Conservation (phyloP, 768 basidiomycete species). For the Lentinula sp. region DNA sequence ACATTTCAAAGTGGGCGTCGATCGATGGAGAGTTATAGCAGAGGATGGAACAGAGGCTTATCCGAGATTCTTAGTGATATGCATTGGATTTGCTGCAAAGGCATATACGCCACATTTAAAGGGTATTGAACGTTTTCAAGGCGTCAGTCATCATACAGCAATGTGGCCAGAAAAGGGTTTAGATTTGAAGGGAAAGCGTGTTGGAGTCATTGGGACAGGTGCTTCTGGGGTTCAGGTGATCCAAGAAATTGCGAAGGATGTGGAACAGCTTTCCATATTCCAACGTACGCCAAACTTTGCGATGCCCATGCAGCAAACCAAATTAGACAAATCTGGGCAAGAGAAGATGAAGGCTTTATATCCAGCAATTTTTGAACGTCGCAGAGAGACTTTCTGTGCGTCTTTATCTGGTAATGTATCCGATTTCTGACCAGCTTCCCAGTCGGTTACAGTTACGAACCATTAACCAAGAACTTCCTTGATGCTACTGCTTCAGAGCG, state of each 20-base stretch:
- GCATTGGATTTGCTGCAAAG: constrained; percentile 10
- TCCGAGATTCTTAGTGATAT: constrained; percentile 10
- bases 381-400: neutral
- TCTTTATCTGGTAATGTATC: neutral
- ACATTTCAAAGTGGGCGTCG: neutral
- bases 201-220: constrained; percentile 9
- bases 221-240: constrained; percentile 11
- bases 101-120: neutral
- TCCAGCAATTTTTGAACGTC: neutral
- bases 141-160: constrained; percentile 1
- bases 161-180: constrained; percentile 3
- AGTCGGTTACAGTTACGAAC: neutral
- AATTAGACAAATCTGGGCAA: neutral
- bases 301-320: neutral
- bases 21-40: constrained; percentile 9
- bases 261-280: constrained; percentile 10
- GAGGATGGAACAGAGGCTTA: constrained; percentile 3
- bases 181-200: constrained; percentile 5
- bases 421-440: neutral
- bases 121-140: neutral
- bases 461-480: neutral
- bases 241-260: constrained; percentile 6
- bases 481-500: constrained; percentile 10
- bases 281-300: constrained; percentile 9
- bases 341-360: constrained; percentile 2